A percentile compares a stretch with the other conserved stretches of the same genome.
phyloP scores from a whole-genome alignment of 805 yeast species.

The Pichia ethanolica region DNA sequence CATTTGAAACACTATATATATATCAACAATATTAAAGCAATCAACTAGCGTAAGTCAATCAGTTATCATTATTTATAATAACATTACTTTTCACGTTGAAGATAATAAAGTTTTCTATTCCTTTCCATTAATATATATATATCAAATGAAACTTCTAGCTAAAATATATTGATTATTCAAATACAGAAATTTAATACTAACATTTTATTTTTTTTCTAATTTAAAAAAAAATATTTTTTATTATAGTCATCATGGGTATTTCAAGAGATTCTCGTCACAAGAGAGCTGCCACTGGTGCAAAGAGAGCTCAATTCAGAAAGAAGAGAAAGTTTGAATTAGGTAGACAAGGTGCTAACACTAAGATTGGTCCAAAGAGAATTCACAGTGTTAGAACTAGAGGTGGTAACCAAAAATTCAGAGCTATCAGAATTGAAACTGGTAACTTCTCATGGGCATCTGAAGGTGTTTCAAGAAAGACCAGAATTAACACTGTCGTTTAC shows the following conservation, averaged over 20 bases:
- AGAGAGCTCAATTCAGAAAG: constrained; percentile 99
- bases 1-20: too few relatives aligned
- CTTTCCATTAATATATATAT: too few relatives aligned
- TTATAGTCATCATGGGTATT: constrained; percentile 81
- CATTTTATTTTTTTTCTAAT: background rate
- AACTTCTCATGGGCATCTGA: constrained; percentile 99
- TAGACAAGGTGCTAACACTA: constrained; percentile 99
- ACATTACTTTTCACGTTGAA: too few relatives aligned
- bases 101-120: too few relatives aligned
- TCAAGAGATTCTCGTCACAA: constrained; percentile 99
- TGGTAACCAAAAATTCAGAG: constrained; percentile 99
- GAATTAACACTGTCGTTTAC: constrained; percentile 96
- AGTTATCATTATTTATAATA: too few relatives aligned
- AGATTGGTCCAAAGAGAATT: constrained; percentile 97
- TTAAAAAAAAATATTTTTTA: background rate
- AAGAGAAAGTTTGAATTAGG: constrained; percentile 99
- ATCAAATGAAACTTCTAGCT: too few relatives aligned
- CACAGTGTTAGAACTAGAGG: constrained; percentile 99
- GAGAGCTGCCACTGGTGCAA: constrained; percentile 99
- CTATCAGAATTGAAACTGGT: constrained; percentile 97
- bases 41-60: too few relatives aligned
- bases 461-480: constrained; percentile 98
- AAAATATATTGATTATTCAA: too few relatives aligned
- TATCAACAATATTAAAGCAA: too few relatives aligned
- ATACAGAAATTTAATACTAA: constrained; percentile 2